Base-by-base conservation (phyloP, 495 filamentous ascomycete species). In the Penicillium paxilli region DNA sequence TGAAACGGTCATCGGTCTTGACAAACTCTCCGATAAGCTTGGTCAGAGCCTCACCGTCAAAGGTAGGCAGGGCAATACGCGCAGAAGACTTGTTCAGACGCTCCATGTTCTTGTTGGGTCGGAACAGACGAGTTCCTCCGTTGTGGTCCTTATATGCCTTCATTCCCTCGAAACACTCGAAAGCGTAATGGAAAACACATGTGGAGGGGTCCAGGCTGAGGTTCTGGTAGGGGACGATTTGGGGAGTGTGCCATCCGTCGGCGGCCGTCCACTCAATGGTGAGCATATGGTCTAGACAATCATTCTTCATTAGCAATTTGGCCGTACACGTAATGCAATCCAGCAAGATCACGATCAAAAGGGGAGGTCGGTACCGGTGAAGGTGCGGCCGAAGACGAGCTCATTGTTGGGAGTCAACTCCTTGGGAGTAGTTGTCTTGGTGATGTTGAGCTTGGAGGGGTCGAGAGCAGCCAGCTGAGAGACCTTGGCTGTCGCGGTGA, bases 161-260 rank as follows among this genome's bases (percentile, higher is more conserved):
- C 92, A 98, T 95, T 55, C 94, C 94, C 73, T 98, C 94, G 74
- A 98, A 98, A 69, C 87, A 90, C 69, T 92, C 89, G 65, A 98
- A 98, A 33, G 89, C 94, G 72, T 98, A 98, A 81, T 98, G 94
- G 76, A 98, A 92, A 40, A 97, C 94, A 77, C 92, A 98, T 38
- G 91, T 92, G 5, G 94, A 91, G 22, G 94, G 94, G 70, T 98
- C 95, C 51, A 98, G 84, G 49, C 87, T 90, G 59, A 98, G 89
- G 75, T 96, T 96, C 72, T 97, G 92, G 79, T 98, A 98, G 14
- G 94, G 94, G 19, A 80, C 83, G 61, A 98, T 96, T 12, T 79
- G 78, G 38, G 94, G 89, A 6, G 84, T 67, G 23, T 86, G 80
- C 94, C 94, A 98, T 62, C 89, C 89, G 45, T 86, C 76, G 21